Conservation (phyloP, 225 moss, liverwort and hornwort genomes). For the Ulota crispa region DNA sequence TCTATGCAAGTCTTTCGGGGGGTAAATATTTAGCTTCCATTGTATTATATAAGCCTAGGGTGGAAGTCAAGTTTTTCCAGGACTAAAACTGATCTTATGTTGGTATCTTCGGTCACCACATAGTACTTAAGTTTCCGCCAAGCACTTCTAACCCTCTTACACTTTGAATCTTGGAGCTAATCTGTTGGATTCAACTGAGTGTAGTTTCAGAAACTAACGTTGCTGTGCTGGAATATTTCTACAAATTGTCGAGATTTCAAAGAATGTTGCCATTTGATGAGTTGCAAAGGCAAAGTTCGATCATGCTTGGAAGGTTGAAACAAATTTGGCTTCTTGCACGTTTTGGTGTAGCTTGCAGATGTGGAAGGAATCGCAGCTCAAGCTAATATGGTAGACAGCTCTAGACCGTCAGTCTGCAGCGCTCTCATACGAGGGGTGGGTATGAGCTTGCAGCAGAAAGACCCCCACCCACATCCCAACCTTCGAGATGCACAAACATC, state of each 20-base stretch:
- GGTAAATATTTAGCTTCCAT: not conserved
- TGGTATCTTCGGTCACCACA: not conserved
- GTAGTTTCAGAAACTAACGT: not conserved
- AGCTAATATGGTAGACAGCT: conserved; percentile 37
- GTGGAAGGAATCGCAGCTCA: conserved; percentile 63
- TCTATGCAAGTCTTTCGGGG: not conserved
- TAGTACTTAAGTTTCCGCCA: not conserved
- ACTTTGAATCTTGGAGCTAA: not conserved
- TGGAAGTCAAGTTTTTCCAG: not conserved
- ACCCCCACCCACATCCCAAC: conserved; percentile 71
- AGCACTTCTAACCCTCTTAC: not conserved
- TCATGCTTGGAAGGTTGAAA: not conserved
- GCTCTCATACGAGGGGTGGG: conserved; percentile 45
- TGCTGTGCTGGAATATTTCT: not conserved
- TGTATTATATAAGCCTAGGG: not conserved
- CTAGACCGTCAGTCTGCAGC: conserved; percentile 36
- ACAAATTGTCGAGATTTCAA: not conserved
- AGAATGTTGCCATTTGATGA: not conserved
- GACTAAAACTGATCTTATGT: not conserved
- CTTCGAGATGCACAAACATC: conserved; percentile 75
- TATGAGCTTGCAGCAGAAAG: conserved; percentile 57
- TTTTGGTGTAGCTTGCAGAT: conserved; percentile 68
- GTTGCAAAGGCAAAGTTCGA: not conserved
- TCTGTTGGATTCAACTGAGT: not conserved
- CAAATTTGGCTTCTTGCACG: conserved; percentile 1